Conservation (phyloP, 2,329 filamentous ascomycete species). For the Exophiala dermatitidis region DNA sequence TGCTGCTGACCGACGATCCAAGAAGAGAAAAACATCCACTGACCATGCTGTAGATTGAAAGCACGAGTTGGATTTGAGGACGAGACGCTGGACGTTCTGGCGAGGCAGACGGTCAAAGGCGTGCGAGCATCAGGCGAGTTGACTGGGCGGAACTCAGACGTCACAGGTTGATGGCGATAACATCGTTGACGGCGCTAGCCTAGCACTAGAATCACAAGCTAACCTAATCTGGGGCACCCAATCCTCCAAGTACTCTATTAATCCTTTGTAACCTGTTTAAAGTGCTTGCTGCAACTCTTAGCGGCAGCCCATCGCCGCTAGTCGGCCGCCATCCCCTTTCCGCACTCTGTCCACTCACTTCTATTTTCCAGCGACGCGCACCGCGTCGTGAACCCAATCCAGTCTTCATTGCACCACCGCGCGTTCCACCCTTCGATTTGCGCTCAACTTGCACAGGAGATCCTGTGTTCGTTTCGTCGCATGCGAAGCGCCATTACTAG, state of each 20-base stretch:
- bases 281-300: not conserved
- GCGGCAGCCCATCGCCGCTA: not conserved
- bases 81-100: not conserved
- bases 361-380: not conserved
- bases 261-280: no score
- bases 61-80: not conserved
- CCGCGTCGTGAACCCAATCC: not conserved
- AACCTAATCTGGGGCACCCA: no score
- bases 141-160: constrained; percentile 8
- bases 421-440: not conserved
- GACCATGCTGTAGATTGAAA: not conserved
- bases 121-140: constrained; percentile 7
- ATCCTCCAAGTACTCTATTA: no score
- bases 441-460: not conserved
- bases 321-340: not conserved
- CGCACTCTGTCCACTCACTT: not conserved
- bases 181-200: no score
- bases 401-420: not conserved
- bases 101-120: not conserved
- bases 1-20: not conserved
- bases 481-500: not conserved
- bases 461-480: not conserved
- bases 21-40: not conserved
- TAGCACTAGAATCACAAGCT: no score
- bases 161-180: not conserved